Evolutionary conservation across 2,329 filamentous ascomycete genomes (phyloP), one percentile per base, ranked within the genome.

Genomic region (Seiridium cupressi): DNA sequence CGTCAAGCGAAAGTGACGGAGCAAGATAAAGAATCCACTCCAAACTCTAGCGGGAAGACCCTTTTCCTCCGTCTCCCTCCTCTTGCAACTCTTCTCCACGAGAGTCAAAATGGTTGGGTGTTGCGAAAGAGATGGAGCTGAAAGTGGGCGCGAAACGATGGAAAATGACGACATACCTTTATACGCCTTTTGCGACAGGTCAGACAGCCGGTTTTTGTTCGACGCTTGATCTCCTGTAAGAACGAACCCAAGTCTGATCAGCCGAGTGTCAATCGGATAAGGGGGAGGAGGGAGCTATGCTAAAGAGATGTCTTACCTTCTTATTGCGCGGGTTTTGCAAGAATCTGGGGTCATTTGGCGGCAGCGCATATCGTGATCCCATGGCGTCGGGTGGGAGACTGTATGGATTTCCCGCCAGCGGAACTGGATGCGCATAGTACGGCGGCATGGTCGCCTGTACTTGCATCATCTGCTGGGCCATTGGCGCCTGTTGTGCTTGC

Each of bases 201-300:
- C 70, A 87, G 72, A 65, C 84, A 87, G n/a, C 84, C 84, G 1
- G 84, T 87, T 72, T 87, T 87, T 51, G 84, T 87, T 66, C 84
- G 81, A 62, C 84, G 80, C 72, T 86, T 87, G 68, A 87, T 87
- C 71, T 87, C 84, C 84, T 87, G 70, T 67, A 65, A 54, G 59
- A 60, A 64, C 64, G 53, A 60, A 62, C 18, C 18, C 18, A 26
- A 26, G 18, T 26, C 1, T 26, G 18, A 26, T 26, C 18, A 26
- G 18, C 18, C 18, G 18, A 26, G 18, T 26, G 18, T 26, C 18
- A 26, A 26, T 26, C 18, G 18, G 18, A 26, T 26, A 26, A 26
- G 18, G 18, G 18, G 18, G 18, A 26, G 18, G 18, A 26, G 18
- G 18, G 18, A 26, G 18, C 18, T 26, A 26, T 26, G 18, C 18